Base-by-base conservation (phyloP, 768 basidiomycete species). In the Agrocybe pediades region DNA sequence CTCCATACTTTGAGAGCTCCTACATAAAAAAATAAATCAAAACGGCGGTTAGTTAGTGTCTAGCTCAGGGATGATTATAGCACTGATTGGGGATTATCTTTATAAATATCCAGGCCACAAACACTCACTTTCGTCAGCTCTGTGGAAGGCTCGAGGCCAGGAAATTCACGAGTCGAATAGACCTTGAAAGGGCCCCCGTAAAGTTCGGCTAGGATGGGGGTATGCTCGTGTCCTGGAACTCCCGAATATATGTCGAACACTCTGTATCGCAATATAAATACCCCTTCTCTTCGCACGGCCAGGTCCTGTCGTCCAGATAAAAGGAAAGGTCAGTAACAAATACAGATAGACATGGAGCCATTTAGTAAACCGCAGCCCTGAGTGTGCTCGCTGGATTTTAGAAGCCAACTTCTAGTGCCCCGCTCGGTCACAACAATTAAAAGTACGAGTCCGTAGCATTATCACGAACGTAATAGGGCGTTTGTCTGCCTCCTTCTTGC, bases 121-220 rank as follows among this genome's bases (percentile, higher is more conserved):
- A 23, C 21, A 59, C 68, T 51, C 60, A 83, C 87, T 77, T 83
- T 86, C 21, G 86, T 88, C 50, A 90, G 69, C 24, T 86, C 82
- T 0, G 88, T 90, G 6, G 87, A 88, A 2, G 86, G 78, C 27
- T 74, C 77, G 33, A 90, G 63, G 1, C 88, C 87, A 0, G 88
- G 88, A 65, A 89, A 90, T 68, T 86, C 84, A 56, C 87, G 84
- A 1, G 88, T 88, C 17, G 86, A 85, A 62, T 86, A 88, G 16
- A 90, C 81, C 60, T 75, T 78, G 73, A 90, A 90, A 8, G 79
- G 64, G 0, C 84, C 85, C 3, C 88, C 86, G 54, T 79, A 85
- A 43, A 80, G 76, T 57, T 89, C 85, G n/a, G 86, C 80, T 58
- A 85, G 77, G 19, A 87, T 70, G 20, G 77, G 71, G 55, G 62